Base-by-base conservation (phyloP, 75 land plant genomes). In the Ceratopteris richardii region DNA sequence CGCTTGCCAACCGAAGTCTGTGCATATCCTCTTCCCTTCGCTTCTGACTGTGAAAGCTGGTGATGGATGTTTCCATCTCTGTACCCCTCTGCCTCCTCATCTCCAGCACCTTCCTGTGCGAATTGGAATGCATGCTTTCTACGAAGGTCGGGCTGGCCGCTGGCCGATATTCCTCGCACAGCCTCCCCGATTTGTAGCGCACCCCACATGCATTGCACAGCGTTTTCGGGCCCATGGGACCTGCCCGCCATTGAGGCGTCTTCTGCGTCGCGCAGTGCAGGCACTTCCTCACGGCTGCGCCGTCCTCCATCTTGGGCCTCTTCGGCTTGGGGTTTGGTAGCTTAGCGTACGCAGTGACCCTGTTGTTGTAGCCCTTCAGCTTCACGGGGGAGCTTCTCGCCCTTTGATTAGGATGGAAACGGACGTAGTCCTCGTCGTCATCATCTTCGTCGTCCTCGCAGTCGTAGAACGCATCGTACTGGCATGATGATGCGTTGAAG, bases 121-220 rank as follows among this genome's bases (percentile, higher is more conserved):
- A 87, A 51, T 84, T 84, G 46, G 92, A 87, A 62, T 87, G 92
- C 61, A 81, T 39, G 54, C 75, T 51, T 0, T 74, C 74, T 16
- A 84, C 74, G 44, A 81, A 87, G 1, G 77, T 76, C 12, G 88
- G 88, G 41, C 85, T 84, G 5, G 82, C 88, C 0, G 88, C 88
- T 9, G 88, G 88, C 31, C 88, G 58, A 66, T 88, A 88, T 56
- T 84, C 88, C 22, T 85, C 84, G 65, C 77, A 77, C 29, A 85
- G 83, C 66, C 94, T 56, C 1, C 94, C 94, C 0, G 94, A 88
- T 55, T 88, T 87, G 56, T 72, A 84, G 14, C 92, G 83, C 31
- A 87, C 92, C 2, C 92, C 87, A 44, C 92, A 87, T 9, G 92
- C 92, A 62, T 87, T 87, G 80, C 92, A 87, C 4, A 87, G 66